These are phyloP conservation scores for Fereydounia khargensis DNA, from an alignment of 1,284 basidiomycete genomes.

Conservation along the genomic window DNA sequence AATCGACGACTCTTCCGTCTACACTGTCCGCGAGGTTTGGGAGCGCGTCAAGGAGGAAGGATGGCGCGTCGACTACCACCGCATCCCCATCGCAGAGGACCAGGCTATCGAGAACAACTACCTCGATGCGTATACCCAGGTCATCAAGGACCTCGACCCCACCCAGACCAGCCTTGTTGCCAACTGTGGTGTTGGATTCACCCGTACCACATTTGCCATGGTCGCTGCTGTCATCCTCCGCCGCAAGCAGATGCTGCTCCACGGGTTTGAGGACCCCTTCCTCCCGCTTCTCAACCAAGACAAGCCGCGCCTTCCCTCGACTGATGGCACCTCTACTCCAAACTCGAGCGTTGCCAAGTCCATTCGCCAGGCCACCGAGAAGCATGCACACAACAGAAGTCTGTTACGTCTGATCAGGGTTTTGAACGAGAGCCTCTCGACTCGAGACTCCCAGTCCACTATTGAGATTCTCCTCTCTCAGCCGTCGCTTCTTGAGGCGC, in stretches of 20 bases:
- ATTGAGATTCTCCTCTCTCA: slow-evolving; percentile 49
- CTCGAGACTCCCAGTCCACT: slow-evolving; percentile 39
- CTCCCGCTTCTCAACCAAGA: slow-evolving; percentile 12
- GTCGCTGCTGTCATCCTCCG: slow-evolving; percentile 84
- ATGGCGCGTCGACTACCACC: slow-evolving; percentile 71
- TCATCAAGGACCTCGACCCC: slow-evolving; percentile 80
- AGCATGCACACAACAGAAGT: slow-evolving; percentile 79
- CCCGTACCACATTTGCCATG: slow-evolving; percentile 97
- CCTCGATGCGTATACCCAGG: slow-evolving; percentile 83
- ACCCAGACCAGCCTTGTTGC: slow-evolving; percentile 81
- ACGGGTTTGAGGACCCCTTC: slow-evolving; percentile 76
- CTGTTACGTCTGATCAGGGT: slow-evolving; percentile 80
- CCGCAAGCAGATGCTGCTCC: slow-evolving; percentile 76
- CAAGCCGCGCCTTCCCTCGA: slow-evolving; percentile 17
- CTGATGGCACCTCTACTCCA: slow-evolving; percentile 16
- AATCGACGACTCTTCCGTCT: slow-evolving; percentile 78
- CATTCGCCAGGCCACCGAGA: slow-evolving; percentile 60
- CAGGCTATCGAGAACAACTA: slow-evolving; percentile 57
- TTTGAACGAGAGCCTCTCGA: slow-evolving; percentile 70
- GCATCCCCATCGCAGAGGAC: slow-evolving; percentile 78
- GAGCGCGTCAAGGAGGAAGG: slow-evolving; percentile 69
- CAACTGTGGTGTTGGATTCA: slow-evolving; percentile 95
- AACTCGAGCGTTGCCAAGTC: slow-evolving; percentile 31
- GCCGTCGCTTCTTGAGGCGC: slow-evolving; percentile 44
- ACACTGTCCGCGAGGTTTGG: slow-evolving; percentile 81